Percentiles rank a stretch among this genome's conserved stretches.
Evolutionary conservation across 1,139 yeast genomes (phyloP).

Genomic region (Lodderomyces elongisporus): DNA sequence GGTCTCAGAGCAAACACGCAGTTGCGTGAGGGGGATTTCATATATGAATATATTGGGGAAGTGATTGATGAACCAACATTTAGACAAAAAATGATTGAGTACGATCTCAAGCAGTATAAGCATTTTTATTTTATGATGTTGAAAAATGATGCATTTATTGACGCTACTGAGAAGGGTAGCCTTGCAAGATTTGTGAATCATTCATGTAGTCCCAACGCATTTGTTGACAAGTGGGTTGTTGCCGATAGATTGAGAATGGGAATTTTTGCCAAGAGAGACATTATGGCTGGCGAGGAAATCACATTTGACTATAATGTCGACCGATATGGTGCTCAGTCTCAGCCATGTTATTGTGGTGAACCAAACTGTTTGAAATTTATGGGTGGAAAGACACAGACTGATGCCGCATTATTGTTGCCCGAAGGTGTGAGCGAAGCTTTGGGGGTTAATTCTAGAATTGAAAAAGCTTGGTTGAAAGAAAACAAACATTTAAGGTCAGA

Average conservation of each 20-base stretch:
- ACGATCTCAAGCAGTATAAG: conserved; percentile 64
- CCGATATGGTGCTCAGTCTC: conserved; percentile 91
- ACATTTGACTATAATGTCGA: conserved; percentile 96
- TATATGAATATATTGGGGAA: conserved; percentile 92
- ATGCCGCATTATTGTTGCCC: conserved; percentile 78
- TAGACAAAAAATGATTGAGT: conserved; percentile 65
- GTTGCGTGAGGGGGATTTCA: conserved; percentile 61
- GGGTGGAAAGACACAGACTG: conserved; percentile 97
- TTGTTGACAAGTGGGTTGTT: conserved; percentile 96
- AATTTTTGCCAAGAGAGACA: conserved; percentile 75
- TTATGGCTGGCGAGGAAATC: conserved; percentile 79
- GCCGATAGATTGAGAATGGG: conserved; percentile 92
- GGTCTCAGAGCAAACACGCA: conserved; percentile 71
- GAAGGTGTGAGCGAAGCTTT: conserved; percentile 81
- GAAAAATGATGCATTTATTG: conserved; percentile 87
- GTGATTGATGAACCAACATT: conserved; percentile 76
- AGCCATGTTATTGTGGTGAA: conserved; percentile 93
- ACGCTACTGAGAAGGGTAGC: conserved; percentile 86
- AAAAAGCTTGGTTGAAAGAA: conserved; percentile 61
- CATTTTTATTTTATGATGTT: conserved; percentile 98
- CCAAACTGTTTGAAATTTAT: conserved; percentile 85
- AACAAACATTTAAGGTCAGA: conserved; percentile 44
- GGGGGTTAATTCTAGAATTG: conserved; percentile 62
- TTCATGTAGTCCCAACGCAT: conserved; percentile 91
- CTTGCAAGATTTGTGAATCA: conserved; percentile 91